Base-by-base conservation (phyloP, 768 basidiomycete genomes). In the Saitozyma podzolica region DNA sequence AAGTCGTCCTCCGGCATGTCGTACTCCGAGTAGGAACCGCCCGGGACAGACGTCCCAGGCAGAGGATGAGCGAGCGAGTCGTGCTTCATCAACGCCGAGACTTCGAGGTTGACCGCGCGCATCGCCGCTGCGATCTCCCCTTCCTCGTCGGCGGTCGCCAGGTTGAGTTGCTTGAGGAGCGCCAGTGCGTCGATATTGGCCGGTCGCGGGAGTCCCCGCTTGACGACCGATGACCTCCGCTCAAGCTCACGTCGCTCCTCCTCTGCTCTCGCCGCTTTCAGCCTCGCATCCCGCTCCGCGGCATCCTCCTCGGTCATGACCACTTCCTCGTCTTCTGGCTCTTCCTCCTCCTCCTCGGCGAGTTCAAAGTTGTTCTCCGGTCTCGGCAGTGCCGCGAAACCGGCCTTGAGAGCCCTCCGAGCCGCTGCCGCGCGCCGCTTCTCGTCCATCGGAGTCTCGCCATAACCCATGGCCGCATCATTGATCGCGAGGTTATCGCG, bases 361-460 rank as follows among this genome's bases (percentile, higher is more conserved):
- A 99, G 82, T 80, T 98, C 94, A 70, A 97, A 98, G 79, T 98
- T 95, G 78, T 98, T 97, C 81, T 97, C 92, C 0, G 96, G 93
- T 68, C 87, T 88, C 0, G 96, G 96, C 14, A 99, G 83, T 63
- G 79, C 87, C 80, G 84, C 84, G 80, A 98, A 97, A 6, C 89
- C 90, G 9, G 87, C 85, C 68, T 89, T 84, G 56, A 98, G 84
- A 0, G 89, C 86, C 45, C 88, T 85, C 77, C 92, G 91, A 6
- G 86, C 84, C 20, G 87, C 85, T 59, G 83, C 83, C 13, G 80
- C 77, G 37, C 85, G 88, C 59, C 86, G 78, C 13, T 85, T 86
- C 65, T 88, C 84, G 52, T 92, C 89, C 42, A 88, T 86, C 0
- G 94, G 94, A 0, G 92, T 93, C 55, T 84, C 83, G 10, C 85